Conservation (phyloP, 2,329 filamentous ascomycete genomes). For the Trichophyton schoenleinii region DNA sequence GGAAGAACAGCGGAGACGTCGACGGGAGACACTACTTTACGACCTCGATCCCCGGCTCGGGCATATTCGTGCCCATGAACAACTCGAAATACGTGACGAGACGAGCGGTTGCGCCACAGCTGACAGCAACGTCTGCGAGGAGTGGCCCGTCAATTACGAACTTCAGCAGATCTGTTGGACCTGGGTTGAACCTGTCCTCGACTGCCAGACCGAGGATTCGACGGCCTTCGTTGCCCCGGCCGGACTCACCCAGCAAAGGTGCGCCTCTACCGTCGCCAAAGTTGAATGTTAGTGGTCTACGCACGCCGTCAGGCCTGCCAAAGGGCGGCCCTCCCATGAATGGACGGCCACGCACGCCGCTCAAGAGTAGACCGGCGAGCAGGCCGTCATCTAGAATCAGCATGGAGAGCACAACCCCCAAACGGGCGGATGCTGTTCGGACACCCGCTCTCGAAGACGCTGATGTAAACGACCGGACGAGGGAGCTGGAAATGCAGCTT, state of each 20-base stretch:
- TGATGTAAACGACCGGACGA: conserved; percentile 48
- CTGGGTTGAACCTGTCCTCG: conserved; percentile 55
- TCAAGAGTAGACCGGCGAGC: conserved; percentile 26
- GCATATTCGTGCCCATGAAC: conserved; percentile 82
- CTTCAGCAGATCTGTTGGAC: conserved; percentile 80
- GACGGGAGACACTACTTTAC: conserved; percentile 76
- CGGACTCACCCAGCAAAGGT: conserved; percentile 62
- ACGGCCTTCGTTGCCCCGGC: conserved; percentile 68
- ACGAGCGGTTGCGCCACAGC: conserved; percentile 55
- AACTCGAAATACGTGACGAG: conserved; percentile 56
- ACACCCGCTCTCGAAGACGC: conserved; percentile 13
- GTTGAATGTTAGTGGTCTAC: conserved; percentile 42
- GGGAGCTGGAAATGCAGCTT: conserved; percentile 58
- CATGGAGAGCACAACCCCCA: conserved; percentile 25
- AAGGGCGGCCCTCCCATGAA: conserved; percentile 17
- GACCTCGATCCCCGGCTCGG: conserved; percentile 64
- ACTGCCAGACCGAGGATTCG: conserved; percentile 49
- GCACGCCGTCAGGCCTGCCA: conserved; percentile 40
- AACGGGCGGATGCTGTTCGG: conserved; percentile 21
- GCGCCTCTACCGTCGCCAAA: conserved; percentile 38
- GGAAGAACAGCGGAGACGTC: conserved; percentile 93
- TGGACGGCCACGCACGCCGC: conserved; percentile 32
- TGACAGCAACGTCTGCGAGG: conserved; percentile 50
- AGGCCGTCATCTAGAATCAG: conserved; percentile 30
- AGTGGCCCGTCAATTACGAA: conserved; percentile 57